Percentiles rank a stretch among this genome's conserved stretches.
These are phyloP conservation scores for Jamesozyma spencerorum DNA, from an alignment of 805 yeast genomes.

Conservation along the genomic window DNA sequence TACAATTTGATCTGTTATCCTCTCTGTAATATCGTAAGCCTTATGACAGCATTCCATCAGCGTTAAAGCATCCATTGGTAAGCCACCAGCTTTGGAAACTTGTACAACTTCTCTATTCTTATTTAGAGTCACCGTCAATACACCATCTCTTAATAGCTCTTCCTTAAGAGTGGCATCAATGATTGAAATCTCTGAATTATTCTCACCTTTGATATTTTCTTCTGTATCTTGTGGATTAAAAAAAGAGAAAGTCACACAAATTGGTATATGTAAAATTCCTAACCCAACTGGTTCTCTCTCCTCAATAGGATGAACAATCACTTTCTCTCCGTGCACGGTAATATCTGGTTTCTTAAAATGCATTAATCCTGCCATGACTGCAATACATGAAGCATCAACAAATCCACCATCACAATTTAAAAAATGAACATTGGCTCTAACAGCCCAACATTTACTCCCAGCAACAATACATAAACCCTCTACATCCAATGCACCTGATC, in stretches of 20 bases:
- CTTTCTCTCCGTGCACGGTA: conserved; percentile 54
- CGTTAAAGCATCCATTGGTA: conserved; percentile 64
- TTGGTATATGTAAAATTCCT: conserved; percentile 79
- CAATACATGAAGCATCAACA: conserved; percentile 83
- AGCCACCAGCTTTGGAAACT: conserved; percentile 81
- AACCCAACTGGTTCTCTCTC: conserved; percentile 85
- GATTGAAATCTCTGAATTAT: conserved; percentile 49
- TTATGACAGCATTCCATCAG: conserved; percentile 59
- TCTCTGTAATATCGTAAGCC: conserved; percentile 56
- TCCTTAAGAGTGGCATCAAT: conserved; percentile 74
- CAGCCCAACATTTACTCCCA: conserved; percentile 83
- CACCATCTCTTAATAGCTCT: conserved; percentile 68
- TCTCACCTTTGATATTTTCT: conserved; percentile 61
- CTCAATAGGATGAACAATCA: conserved; percentile 57
- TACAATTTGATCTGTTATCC: conserved; percentile 56
- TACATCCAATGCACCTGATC: conserved; percentile 84
- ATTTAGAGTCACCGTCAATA: conserved; percentile 76
- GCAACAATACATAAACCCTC: conserved; percentile 87
- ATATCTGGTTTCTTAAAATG: conserved; percentile 83
- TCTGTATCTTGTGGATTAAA: conserved; percentile 59
- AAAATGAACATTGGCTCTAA: conserved; percentile 84
- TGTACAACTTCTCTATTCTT: conserved; percentile 89
- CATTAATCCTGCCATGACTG: conserved; percentile 75
- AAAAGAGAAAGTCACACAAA: conserved; percentile 83
- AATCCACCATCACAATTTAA: conserved; percentile 88